A percentile compares a stretch with the other conserved stretches of the same genome.
phyloP scores from a whole-genome alignment of 2,329 filamentous ascomycete species.

The Beauveria bassiana region DNA sequence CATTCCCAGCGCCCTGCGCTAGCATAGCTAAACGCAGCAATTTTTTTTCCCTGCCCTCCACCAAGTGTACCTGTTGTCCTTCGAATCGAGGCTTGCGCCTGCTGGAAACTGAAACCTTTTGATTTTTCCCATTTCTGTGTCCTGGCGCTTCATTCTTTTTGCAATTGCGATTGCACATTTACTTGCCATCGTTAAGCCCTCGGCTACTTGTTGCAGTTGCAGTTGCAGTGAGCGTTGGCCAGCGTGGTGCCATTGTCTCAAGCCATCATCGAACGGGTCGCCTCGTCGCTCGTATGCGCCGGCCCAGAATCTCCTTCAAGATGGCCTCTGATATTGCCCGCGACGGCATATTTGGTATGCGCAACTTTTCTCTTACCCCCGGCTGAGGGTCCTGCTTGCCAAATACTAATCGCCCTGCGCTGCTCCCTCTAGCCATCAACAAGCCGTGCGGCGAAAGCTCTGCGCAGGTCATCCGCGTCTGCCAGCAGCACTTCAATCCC shows the following conservation, averaged over 20 bases:
- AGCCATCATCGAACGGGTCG: not conserved
- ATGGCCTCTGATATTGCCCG: slow-evolving; percentile 47
- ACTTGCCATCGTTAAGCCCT: not conserved
- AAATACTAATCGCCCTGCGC: not conserved
- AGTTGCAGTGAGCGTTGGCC: not conserved
- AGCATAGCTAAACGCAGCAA: not conserved
- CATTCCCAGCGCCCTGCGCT: not conserved
- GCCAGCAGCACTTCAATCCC: slow-evolving; percentile 75
- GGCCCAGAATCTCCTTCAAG: slow-evolving; percentile 28
- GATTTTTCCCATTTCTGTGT: not conserved
- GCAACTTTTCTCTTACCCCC: not conserved
- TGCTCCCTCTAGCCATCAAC: slow-evolving; percentile 62
- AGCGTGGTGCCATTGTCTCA: not conserved
- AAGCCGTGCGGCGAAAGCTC: slow-evolving; percentile 85
- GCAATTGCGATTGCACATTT: not conserved
- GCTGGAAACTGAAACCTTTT: not conserved
- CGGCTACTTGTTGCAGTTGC: not conserved
- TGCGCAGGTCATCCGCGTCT: slow-evolving; percentile 81
- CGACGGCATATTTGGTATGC: slow-evolving; percentile 52
- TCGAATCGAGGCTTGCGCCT: not conserved
- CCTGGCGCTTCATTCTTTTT: not conserved
- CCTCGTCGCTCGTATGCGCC: slow-evolving; percentile 21
- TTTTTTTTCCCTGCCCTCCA: not conserved
- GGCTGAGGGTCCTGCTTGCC: not conserved
- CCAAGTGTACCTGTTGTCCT: not conserved